Evolutionary conservation across 768 basidiomycete genomes (phyloP).

Genomic region (Russula ochroleuca): DNA sequence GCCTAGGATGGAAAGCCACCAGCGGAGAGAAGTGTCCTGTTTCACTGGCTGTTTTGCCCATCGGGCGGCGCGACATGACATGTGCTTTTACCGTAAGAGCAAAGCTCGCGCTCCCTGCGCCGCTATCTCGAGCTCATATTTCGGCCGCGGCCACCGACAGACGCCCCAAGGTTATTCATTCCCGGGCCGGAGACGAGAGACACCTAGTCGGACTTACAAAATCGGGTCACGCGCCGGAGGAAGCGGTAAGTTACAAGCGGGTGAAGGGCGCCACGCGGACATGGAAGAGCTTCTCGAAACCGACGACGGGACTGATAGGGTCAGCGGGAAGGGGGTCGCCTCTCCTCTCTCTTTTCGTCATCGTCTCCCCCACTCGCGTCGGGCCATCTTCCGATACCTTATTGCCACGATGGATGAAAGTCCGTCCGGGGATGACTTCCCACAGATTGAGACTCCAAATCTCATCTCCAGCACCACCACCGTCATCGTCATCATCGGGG

Average conservation of each 20-base stretch:
- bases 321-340: background rate
- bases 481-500: no score
- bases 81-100: background rate
- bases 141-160: background rate
- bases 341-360: background rate
- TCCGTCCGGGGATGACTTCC: background rate
- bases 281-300: background rate
- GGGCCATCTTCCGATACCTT: background rate
- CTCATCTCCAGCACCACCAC: background rate
- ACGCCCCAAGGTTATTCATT: no score
- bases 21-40: background rate
- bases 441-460: constrained; percentile 1
- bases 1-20: background rate
- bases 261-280: background rate
- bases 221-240: constrained; percentile 1
- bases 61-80: background rate
- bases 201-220: background rate
- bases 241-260: background rate
- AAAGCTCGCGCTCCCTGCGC: background rate
- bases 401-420: background rate
- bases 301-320: background rate
- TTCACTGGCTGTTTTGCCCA: background rate
- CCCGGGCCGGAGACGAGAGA: background rate
- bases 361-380: no score
- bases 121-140: background rate